Evolutionary conservation across 1,284 basidiomycete genomes (phyloP), one percentile per base, ranked within the genome.

Genomic region (Tremellales sp.): DNA sequence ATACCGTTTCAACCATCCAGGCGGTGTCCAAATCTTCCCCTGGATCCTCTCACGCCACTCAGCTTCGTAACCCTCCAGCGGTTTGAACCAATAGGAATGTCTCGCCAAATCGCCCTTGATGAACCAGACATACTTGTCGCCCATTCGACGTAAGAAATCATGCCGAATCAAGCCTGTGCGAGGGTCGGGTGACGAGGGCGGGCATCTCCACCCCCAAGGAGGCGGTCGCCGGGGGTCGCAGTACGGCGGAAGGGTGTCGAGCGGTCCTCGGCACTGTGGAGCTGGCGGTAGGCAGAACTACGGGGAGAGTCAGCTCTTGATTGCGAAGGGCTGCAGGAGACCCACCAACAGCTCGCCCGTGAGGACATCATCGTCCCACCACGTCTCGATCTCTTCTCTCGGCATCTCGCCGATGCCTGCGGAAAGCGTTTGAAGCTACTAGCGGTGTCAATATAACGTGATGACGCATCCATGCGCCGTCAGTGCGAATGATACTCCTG

Each of bases 301-400:
- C 22, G 24, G 14, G 22, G 27, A n/a, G n/a, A 7, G 18, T 36
- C n/a, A 19, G 27, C 38, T 26, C n/a, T 27, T 6, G 21, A 13
- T 10, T 25, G 14, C 22, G 19, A 19, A 39, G 35, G 14, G 25
- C 18, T 14, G 44, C 35, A 21, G 33, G 38, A 31, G 37, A 43
- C 55, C 35, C 49, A 57, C 58, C 61, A 63, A 59, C 22, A 63
- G 25, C 28, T 60, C 57, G 7, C 61, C 61, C 3, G 53, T 63
- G 3, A 57, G 46, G 7, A 56, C 55, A 32, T 61, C 60, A 40
- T 62, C 56, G 31, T 60, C 51, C 32, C 33, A 53, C 33, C 38
- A 41, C 35, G 14, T 38, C 29, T 51, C 48, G 36, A 56, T 47
- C 3, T 50, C 50, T 18, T 41, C n/a, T 14, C 43, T 29, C 16